Conservation (phyloP, 2,329 filamentous ascomycete species). For the Cordyceps tenuipes region DNA sequence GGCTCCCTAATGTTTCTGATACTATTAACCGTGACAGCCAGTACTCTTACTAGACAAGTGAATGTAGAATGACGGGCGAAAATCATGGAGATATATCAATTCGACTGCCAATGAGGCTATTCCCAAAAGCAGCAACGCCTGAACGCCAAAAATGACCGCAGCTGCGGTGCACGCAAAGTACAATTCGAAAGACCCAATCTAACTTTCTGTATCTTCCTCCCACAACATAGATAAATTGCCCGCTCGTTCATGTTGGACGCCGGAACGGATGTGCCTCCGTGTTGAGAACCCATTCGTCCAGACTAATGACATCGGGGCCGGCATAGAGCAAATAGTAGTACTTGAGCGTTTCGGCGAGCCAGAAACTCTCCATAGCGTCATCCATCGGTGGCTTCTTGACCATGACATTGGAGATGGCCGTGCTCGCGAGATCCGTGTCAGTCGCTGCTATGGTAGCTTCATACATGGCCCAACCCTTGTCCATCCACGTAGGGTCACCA, state of each 20-base stretch:
- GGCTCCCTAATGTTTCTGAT: neutral
- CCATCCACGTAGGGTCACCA: conserved; percentile 64
- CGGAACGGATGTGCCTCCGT: conserved; percentile 54
- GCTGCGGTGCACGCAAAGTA: neutral
- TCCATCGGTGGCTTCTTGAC: conserved; percentile 30
- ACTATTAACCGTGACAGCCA: too few species aligned
- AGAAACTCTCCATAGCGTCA: conserved; percentile 80
- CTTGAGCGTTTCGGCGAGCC: conserved; percentile 85
- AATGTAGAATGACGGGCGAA: neutral
- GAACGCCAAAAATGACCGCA: neutral
- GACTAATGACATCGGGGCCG: conserved; percentile 53
- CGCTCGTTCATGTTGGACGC: conserved; percentile 27
- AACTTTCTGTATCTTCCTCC: neutral
- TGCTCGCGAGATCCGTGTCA: conserved; percentile 57
- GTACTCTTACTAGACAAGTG: too few species aligned
- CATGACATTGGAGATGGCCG: conserved; percentile 59
- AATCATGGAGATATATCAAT: neutral
- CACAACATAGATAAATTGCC: neutral
- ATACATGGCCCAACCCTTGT: conserved; percentile 85
- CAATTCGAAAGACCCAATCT: neutral
- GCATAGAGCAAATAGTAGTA: conserved; percentile 83
- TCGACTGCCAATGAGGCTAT: neutral
- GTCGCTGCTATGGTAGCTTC: conserved; percentile 60
- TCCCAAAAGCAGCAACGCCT: neutral
- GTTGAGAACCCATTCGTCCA: conserved; percentile 62